Evolutionary conservation across 2,329 filamentous ascomycete genomes (phyloP), one percentile per base, ranked within the genome.

Genomic region (Penicillium aurantiogriseum): DNA sequence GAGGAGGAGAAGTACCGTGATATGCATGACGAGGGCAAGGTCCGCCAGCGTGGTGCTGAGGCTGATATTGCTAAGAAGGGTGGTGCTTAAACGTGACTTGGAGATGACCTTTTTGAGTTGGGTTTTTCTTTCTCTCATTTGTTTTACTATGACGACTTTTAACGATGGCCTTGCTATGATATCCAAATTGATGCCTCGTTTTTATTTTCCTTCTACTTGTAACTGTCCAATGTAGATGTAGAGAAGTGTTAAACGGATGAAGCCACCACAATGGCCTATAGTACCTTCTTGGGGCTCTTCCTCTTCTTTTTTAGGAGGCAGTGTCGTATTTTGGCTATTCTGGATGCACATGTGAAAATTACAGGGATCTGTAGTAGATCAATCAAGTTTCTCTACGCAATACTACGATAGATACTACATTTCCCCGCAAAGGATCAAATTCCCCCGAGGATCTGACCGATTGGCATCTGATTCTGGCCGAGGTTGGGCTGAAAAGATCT

Each of bases 1-100:
- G 85, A 85, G 58, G 81, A 92, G 80, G 74, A 79, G 47, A 84
- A 85, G 71, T 89, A 86, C 70, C 80, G 89, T 73, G 73, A 81
- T 65, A 79, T 88, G 75, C 91, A 94, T 70, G 91, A 94, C 67
- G 77, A 85, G 63, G 92, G 92, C 63, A 96, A 94, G 86, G 90
- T 89, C 21, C 82, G 85, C 70, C 89, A 96, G 82, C 84, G 91
- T 21, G 89, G 91, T 49, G 92, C 88, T 1, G 92, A 96, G 83
- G 78, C 83, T 38, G 91, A 96, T 70, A 82, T 96, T 56, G 78
- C 88, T 75, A 92, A 91, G 84, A 80, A 63, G 60, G 59, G 59
- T 29, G 61, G 56, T 25, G 29, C 23, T 29, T 65, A 64, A 57
- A 25, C 21, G 23, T 21, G 25, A 5, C 23, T 43, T 51, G 23